Evolutionary conservation across 177 flowering plant genomes (phyloP).

Genomic region (Tripterygium wilfordii): DNA sequence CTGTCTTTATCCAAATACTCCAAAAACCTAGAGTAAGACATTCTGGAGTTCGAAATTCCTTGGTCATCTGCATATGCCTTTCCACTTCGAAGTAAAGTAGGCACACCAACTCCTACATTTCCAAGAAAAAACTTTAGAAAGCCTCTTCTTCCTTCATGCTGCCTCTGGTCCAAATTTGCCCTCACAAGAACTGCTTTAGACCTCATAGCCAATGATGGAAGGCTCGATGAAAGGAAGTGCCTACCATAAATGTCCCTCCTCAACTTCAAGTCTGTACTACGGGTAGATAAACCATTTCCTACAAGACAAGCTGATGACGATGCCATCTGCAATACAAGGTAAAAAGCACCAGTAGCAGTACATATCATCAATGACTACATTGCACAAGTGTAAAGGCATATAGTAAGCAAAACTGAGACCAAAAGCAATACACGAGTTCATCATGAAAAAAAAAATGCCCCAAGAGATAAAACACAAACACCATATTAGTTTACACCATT

Average conservation of each 20-base stretch:
- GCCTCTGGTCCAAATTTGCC: slow-evolving; percentile 50
- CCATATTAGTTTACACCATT: no score
- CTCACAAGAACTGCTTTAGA: slow-evolving; percentile 32
- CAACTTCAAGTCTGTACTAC: slow-evolving; percentile 22
- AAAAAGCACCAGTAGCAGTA: background rate
- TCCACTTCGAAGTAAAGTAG: slow-evolving; percentile 49
- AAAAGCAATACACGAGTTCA: no score
- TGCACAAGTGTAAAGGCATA: background rate
- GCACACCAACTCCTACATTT: slow-evolving; percentile 55
- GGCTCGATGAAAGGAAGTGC: slow-evolving; percentile 25
- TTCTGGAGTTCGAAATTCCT: slow-evolving; percentile 87
- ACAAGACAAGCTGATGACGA: slow-evolving; percentile 67
- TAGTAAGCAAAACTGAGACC: background rate
- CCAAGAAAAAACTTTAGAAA: slow-evolving; percentile 70
- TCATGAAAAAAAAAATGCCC: no score
- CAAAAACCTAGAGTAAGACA: slow-evolving; percentile 92
- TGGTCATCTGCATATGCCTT: slow-evolving; percentile 86
- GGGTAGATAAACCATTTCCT: slow-evolving; percentile 51
- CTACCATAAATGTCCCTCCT: slow-evolving; percentile 47
- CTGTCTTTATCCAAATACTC: slow-evolving; percentile 89
- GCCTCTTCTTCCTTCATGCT: slow-evolving; percentile 63
- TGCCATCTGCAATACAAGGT: slow-evolving; percentile 41
- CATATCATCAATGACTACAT: background rate
- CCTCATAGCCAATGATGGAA: slow-evolving; percentile 30
- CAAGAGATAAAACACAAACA: no score